Percentiles rank a stretch among this genome's conserved stretches.
Conservation (phyloP, 1,284 basidiomycete genomes). For the Lentinula novae-zelandiae region DNA sequence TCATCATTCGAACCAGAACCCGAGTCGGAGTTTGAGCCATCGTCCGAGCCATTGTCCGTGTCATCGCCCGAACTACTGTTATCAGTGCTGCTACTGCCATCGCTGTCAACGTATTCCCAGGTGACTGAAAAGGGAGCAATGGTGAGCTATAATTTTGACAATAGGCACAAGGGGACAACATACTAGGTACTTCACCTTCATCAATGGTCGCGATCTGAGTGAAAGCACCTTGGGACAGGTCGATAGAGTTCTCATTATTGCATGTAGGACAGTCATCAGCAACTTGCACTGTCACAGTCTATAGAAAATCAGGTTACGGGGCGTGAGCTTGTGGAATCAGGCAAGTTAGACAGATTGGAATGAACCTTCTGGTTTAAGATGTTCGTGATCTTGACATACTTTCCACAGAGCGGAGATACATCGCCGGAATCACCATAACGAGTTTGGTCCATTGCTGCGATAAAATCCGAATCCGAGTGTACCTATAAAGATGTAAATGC, state of each 20-base stretch:
- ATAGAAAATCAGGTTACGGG: neutral
- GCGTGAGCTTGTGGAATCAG: neutral
- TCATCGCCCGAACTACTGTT: neutral
- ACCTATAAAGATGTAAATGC: neutral
- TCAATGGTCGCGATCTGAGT: neutral
- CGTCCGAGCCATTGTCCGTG: neutral
- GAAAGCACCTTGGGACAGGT: slow-evolving; percentile 2
- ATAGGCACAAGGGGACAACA: neutral
- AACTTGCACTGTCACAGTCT: slow-evolving; percentile 4
- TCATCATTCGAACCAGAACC: neutral
- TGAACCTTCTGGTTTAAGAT: slow-evolving; percentile 1
- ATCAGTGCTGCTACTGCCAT: neutral
- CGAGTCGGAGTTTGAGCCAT: neutral
- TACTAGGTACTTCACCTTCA: neutral
- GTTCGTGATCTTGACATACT: slow-evolving; percentile 7
- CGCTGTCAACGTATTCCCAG: neutral
- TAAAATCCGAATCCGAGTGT: neutral
- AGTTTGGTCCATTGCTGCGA: neutral
- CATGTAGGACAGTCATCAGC: slow-evolving; percentile 6
- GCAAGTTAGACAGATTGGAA: neutral
- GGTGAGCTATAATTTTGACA: neutral
- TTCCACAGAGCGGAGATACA: neutral
- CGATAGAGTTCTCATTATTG: neutral
- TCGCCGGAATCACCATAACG: neutral
- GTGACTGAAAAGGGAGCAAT: neutral